These are phyloP conservation scores for Toxicodendron radicans DNA, from an alignment of 345 rosid genomes.

Conservation along the genomic window DNA sequence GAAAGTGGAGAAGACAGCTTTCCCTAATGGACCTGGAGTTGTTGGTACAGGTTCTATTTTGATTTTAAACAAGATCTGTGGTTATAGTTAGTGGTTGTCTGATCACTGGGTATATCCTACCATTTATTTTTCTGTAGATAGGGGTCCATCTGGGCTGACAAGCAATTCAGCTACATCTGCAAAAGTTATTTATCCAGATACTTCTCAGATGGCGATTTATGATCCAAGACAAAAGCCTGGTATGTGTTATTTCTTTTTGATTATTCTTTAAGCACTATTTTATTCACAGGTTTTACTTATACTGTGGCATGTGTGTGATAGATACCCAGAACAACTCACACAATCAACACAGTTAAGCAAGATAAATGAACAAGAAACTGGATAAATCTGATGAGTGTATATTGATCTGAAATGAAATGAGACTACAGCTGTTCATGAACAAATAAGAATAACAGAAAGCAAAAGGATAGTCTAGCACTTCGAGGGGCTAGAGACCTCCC, in stretches of 20 bases:
- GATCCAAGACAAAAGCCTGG: conserved; percentile 79
- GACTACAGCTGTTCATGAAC: too few species aligned
- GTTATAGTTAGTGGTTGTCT: conserved; percentile 11
- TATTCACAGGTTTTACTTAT: background rate
- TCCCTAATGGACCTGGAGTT: conserved; percentile 45
- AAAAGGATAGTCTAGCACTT: too few species aligned
- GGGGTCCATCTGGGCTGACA: conserved; percentile 35
- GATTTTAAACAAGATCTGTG: conserved; percentile 4
- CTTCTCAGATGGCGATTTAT: conserved; percentile 66
- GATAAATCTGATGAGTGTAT: too few species aligned
- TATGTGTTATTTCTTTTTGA: conserved; percentile 18
- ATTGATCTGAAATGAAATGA: too few species aligned
- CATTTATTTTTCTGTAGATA: conserved; percentile 29
- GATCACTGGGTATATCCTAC: conserved; percentile 13
- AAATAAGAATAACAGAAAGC: too few species aligned
- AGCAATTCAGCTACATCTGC: conserved; percentile 45
- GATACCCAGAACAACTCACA: too few species aligned
- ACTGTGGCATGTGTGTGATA: background rate
- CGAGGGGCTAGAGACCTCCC: too few species aligned
- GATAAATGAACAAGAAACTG: too few species aligned
- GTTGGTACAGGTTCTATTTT: conserved; percentile 39
- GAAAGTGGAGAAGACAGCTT: conserved; percentile 63
- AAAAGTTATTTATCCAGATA: conserved; percentile 61
- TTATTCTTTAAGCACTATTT: background rate
- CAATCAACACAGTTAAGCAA: too few species aligned